phyloP scores from a whole-genome alignment of 768 basidiomycete genomes.

The Amanita thiersii region DNA sequence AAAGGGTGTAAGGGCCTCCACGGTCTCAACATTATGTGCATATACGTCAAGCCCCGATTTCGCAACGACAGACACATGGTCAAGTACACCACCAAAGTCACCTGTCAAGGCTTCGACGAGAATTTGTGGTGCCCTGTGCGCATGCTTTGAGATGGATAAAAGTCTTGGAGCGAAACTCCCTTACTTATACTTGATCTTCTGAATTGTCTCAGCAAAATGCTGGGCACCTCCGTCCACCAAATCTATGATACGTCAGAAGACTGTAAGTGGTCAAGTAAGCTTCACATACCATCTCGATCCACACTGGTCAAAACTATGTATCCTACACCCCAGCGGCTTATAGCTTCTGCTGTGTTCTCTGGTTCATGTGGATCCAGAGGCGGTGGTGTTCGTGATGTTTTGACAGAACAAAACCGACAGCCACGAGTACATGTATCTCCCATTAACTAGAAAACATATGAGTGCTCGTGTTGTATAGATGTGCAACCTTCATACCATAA shows the following conservation, averaged over 20 bases:
- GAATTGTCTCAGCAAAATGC: constrained; percentile 94
- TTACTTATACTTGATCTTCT: constrained; percentile 92
- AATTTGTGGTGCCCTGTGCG: constrained; percentile 79
- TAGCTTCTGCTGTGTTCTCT: constrained; percentile 96
- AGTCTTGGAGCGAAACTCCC: constrained; percentile 12
- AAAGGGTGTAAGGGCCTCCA: constrained; percentile 88
- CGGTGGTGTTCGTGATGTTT: constrained; percentile 82
- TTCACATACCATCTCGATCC: constrained; percentile 80
- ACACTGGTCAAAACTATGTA: constrained; percentile 98
- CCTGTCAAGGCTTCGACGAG: constrained; percentile 95
- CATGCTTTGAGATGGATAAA: constrained; percentile 5
- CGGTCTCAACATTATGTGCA: constrained; percentile 96
- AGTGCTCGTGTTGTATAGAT: constrained; percentile 3
- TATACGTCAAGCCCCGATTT: constrained; percentile 95
- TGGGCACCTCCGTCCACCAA: constrained; percentile 85
- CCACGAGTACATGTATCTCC: constrained; percentile 98
- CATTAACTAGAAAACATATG: constrained; percentile 63
- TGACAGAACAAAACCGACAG: constrained; percentile 95
- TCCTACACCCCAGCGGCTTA: constrained; percentile 94
- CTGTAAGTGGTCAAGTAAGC: neutral
- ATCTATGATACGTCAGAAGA: constrained; percentile 38
- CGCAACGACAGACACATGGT: constrained; percentile 76
- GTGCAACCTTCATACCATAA: constrained; percentile 62
- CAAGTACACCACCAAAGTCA: constrained; percentile 79
- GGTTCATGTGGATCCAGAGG: constrained; percentile 96